phyloP scores from a whole-genome alignment of 139 green algal species.

The Tetraselmis chui region DNA sequence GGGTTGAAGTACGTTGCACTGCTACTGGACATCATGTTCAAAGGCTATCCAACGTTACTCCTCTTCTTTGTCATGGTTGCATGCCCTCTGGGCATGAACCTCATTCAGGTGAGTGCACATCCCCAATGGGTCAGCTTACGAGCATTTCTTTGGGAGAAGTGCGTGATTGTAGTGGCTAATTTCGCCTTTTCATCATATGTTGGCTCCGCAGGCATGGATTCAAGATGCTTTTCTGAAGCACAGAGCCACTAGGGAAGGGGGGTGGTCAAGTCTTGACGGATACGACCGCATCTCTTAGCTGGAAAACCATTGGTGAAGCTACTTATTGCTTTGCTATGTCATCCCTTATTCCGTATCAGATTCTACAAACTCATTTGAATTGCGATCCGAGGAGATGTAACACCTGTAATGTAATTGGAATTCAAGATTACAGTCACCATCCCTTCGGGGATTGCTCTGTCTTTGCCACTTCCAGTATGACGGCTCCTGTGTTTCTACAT shows the following conservation, averaged over 20 bases:
- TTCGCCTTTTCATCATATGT: too few relatives aligned
- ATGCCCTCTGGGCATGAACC: constrained; percentile 52
- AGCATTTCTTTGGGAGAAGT: background rate
- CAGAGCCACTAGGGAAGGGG: constrained; percentile 3
- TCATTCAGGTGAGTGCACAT: constrained; percentile 26
- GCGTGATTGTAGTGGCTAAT: too few relatives aligned
- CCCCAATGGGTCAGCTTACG: background rate
- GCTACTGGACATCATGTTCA: constrained; percentile 36
- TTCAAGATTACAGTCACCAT: too few relatives aligned
- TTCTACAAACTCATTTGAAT: too few relatives aligned
- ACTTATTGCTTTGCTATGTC: too few relatives aligned
- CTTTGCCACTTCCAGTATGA: too few relatives aligned
- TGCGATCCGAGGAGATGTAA: too few relatives aligned
- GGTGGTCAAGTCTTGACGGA: background rate
- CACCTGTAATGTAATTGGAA: too few relatives aligned
- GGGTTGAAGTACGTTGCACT: constrained; percentile 14
- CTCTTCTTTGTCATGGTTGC: constrained; percentile 50
- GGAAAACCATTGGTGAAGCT: too few relatives aligned
- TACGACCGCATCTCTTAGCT: background rate
- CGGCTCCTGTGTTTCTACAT: too few relatives aligned
- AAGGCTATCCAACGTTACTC: constrained; percentile 28
- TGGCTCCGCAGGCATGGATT: constrained; percentile 28
- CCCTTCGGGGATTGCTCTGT: too few relatives aligned
- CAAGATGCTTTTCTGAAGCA: constrained; percentile 34
- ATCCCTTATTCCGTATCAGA: too few relatives aligned